phyloP scores from a whole-genome alignment of 257 asterid genomes.

The Solanum boliviense region DNA sequence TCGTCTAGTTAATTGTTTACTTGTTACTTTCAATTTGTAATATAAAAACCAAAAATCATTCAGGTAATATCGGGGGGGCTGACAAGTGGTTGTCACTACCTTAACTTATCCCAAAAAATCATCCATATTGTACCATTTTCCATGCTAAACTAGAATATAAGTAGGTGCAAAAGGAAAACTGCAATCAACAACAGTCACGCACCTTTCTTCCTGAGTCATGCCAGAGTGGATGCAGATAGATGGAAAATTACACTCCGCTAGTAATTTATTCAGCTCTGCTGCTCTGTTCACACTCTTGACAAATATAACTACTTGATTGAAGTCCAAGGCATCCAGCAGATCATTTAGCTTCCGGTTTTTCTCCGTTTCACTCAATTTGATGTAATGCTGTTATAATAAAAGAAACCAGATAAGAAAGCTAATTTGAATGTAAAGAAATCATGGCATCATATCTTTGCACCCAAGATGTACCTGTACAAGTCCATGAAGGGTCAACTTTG shows the following conservation, averaged over 20 bases:
- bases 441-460: conserved; percentile 36
- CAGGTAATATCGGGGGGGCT: not conserved
- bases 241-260: conserved; percentile 84
- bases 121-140: not conserved
- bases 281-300: conserved; percentile 88
- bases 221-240: conserved; percentile 94
- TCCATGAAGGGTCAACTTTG: conserved; percentile 95
- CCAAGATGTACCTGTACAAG: conserved; percentile 62
- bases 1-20: not conserved
- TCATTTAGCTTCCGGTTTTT: conserved; percentile 85
- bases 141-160: not conserved
- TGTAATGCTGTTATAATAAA: conserved; percentile 60
- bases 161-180: not conserved
- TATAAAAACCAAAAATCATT: not conserved
- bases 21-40: not conserved
- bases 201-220: conserved; percentile 97
- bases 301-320: conserved; percentile 85
- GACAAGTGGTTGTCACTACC: not conserved
- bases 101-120: not conserved
- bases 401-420: not conserved
- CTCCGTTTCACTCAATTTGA: conserved; percentile 84
- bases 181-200: not conserved
- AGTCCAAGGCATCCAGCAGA: conserved; percentile 85
- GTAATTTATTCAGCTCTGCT: conserved; percentile 85
- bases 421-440: not conserved